Evolutionary conservation across 257 asterid species (phyloP), one percentile per base, ranked within the genome.

Genomic region (Nemophila menziesii): DNA sequence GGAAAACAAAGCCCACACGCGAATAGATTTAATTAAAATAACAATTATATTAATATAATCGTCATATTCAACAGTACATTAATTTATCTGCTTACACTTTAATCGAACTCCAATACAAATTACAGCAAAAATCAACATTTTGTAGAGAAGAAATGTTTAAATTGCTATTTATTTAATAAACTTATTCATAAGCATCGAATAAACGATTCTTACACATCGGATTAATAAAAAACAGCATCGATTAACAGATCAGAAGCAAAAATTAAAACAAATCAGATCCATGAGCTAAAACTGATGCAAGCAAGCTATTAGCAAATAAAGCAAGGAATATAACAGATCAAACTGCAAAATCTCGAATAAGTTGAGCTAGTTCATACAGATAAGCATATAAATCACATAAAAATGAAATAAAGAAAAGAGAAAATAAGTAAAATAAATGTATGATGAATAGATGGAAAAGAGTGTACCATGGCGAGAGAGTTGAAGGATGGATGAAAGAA

Each of bases 201-300:
- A 22, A 14, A 20, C 16, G 11, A 21, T 49, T 23, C 58, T 27
- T 16, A 36, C 6, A n/a, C 22, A 27, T 40, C n/a, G 54, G 50
- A 8, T 23, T 14, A 7, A 20, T 9, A 10, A 3, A 29, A 45
- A 5, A 2, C 16, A 47, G 27, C 10, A 22, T 17, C 3, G 5
- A 19, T 16, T 7, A 12, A 26, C 1, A 46, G 57, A 60, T 65
- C 72, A 39, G 44, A 17, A 41, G 14, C 26, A 27, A 34, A 43
- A 48, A 16, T 4, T 12, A 43, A 39, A 13, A 11, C 11, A 49
- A 43, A 24, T 46, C 59, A 55, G 67, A 65, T 65, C 72, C 38
- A 43, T 34, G 8, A 19, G 33, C 45, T 23, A 4, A 38, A 55
- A 26, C 33, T 8, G 9, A 44, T 15, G 3, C 1, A 8, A 55